Percentiles rank a stretch among this genome's conserved stretches.
phyloP scores from a whole-genome alignment of 805 yeast species.

The Candida ipomoeae region DNA sequence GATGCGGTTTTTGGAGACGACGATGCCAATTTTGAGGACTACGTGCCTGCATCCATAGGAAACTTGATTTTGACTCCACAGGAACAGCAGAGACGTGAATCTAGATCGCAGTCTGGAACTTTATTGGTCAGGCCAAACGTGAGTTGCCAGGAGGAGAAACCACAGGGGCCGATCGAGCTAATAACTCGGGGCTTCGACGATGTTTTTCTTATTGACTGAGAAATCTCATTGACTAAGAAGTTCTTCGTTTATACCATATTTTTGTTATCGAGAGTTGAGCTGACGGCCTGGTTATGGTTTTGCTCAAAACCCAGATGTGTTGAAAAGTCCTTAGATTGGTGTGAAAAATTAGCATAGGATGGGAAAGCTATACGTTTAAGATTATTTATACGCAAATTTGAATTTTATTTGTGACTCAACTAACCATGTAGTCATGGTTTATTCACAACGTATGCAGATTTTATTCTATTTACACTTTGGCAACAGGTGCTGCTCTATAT shows the following conservation, averaged over 20 bases:
- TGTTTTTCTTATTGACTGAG: slow-evolving; percentile 36
- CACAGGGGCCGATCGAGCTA: not conserved
- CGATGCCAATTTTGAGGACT: slow-evolving; percentile 59
- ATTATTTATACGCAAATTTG: not conserved
- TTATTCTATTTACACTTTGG: slow-evolving; percentile 17
- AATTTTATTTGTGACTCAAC: not conserved
- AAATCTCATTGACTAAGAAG: not conserved
- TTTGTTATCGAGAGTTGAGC: too few relatives aligned
- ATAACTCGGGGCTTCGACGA: slow-evolving; percentile 20
- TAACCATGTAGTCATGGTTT: too few relatives aligned
- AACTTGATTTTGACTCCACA: slow-evolving; percentile 75
- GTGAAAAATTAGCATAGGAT: not conserved
- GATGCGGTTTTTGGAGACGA: slow-evolving; percentile 26
- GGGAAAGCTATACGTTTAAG: not conserved
- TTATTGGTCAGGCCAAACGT: slow-evolving; percentile 33
- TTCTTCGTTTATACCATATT: too few relatives aligned
- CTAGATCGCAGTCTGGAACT: slow-evolving; percentile 50
- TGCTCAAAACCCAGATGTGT: not conserved
- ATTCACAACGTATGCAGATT: too few relatives aligned
- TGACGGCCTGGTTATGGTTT: not conserved
- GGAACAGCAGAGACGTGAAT: slow-evolving; percentile 65
- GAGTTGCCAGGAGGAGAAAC: slow-evolving; percentile 6
- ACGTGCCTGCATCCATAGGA: slow-evolving; percentile 75
- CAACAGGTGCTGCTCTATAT: slow-evolving; percentile 32
- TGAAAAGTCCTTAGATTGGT: not conserved